These are phyloP conservation scores for Lobosporangium transversale DNA, from an alignment of 192 early-diverging fungal species.

Conservation along the genomic window DNA sequence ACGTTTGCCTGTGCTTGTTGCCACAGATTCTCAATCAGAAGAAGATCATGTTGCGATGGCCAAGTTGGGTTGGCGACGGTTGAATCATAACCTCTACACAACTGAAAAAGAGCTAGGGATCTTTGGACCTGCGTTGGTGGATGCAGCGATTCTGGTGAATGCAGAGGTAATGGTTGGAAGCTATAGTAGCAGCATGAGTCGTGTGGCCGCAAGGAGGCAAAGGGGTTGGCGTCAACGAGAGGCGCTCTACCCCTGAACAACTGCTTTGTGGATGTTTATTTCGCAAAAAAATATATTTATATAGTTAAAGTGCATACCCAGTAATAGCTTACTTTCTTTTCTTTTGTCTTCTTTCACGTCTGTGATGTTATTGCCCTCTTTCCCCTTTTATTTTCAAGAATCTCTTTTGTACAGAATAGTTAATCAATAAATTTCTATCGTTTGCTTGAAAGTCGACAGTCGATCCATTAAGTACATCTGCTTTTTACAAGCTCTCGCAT, in stretches of 20 bases:
- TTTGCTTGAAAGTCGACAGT: too few relatives aligned
- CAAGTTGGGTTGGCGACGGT: conserved; percentile 25
- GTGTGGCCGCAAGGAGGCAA: conserved; percentile 23
- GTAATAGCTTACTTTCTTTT: too few relatives aligned
- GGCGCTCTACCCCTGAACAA: conserved; percentile 33
- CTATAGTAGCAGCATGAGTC: conserved; percentile 27
- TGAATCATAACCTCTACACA: conserved; percentile 40
- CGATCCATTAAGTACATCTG: too few relatives aligned
- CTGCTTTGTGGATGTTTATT: conserved; percentile 18
- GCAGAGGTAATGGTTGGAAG: conserved; percentile 41
- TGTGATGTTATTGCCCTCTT: too few relatives aligned
- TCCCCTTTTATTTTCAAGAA: too few relatives aligned
- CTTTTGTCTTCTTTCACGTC: too few relatives aligned
- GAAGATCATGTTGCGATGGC: conserved; percentile 33
- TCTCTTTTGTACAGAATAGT: too few relatives aligned
- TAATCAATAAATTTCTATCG: too few relatives aligned
- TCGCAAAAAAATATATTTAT: too few relatives aligned
- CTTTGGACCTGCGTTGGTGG: conserved; percentile 43
- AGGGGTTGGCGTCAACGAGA: conserved; percentile 19
- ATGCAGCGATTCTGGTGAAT: conserved; percentile 31
- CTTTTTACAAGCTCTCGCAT: too few relatives aligned
- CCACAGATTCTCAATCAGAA: conserved; percentile 21
- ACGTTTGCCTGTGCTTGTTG: conserved; percentile 28
- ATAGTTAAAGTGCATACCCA: too few relatives aligned
- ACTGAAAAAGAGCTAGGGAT: conserved; percentile 40